Percentiles rank a stretch among this genome's conserved stretches.
Evolutionary conservation across 225 moss, liverwort and hornwort species (phyloP).

Genomic region (Neckera pumila): DNA sequence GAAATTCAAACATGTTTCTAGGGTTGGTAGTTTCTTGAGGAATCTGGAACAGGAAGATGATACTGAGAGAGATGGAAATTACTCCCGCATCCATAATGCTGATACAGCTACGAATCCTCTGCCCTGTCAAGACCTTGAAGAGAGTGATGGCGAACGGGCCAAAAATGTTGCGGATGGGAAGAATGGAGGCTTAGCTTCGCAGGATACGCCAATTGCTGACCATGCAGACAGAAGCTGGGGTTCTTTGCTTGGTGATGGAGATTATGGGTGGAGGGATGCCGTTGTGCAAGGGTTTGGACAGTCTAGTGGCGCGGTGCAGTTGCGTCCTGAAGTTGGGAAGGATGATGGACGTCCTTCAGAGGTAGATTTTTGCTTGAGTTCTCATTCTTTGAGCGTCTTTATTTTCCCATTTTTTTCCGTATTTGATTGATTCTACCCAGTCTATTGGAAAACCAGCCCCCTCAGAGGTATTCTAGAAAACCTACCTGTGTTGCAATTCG

Average conservation of each 20-base stretch:
- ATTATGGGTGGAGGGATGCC: slow-evolving; percentile 17
- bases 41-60: slow-evolving; percentile 37
- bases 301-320: slow-evolving; percentile 3
- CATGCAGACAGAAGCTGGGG: neutral
- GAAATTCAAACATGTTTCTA: slow-evolving; percentile 9
- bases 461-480: neutral
- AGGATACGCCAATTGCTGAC: neutral
- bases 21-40: slow-evolving; percentile 28
- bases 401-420: too few relatives aligned
- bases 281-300: slow-evolving; percentile 17
- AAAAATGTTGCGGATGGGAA: neutral
- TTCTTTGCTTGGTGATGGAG: slow-evolving; percentile 8
- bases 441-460: neutral
- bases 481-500: neutral
- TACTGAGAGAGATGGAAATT: neutral
- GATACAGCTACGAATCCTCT: neutral
- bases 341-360: slow-evolving; percentile 5
- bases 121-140: neutral
- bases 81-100: neutral
- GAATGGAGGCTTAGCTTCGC: neutral
- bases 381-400: neutral
- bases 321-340: slow-evolving; percentile 4
- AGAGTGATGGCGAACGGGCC: neutral
- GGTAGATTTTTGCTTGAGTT: neutral
- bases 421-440: neutral